Evolutionary conservation across 73 alveolate species (phyloP).

Genomic region (Tetrahymena thermophila): DNA sequence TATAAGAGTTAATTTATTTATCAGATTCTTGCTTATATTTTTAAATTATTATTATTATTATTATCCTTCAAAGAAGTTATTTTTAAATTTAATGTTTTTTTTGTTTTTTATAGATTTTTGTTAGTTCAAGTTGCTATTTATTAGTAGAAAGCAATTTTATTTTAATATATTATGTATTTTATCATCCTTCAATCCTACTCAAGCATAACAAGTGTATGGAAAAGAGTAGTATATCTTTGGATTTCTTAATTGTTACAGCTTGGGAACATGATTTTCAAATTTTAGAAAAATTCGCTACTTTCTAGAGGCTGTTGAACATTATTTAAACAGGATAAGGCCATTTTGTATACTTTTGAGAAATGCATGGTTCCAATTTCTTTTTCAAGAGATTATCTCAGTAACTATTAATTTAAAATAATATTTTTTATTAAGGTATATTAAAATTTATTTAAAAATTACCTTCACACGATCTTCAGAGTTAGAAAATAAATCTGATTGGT

Average conservation of each 20-base stretch:
- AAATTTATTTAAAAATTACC: not conserved
- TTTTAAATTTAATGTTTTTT: too few relatives aligned
- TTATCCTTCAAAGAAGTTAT: not conserved
- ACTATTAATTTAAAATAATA: not conserved
- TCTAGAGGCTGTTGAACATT: not conserved
- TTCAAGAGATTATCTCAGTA: not conserved
- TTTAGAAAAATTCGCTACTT: not conserved
- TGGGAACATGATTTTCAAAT: not conserved
- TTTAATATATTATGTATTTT: too few relatives aligned
- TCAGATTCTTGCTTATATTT: not conserved
- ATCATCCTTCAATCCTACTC: not conserved
- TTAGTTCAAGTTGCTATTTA: not conserved
- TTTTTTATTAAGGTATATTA: not conserved
- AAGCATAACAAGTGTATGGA: not conserved
- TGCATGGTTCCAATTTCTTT: not conserved
- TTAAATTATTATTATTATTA: too few relatives aligned
- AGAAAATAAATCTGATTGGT: not conserved
- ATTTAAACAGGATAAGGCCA: not conserved
- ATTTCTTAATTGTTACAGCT: not conserved
- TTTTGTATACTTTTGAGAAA: not conserved
- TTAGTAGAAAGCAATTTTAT: too few relatives aligned
- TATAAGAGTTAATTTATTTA: not conserved
- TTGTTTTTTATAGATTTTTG: too few relatives aligned
- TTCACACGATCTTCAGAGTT: not conserved
- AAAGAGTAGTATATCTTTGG: not conserved